Base-by-base conservation (phyloP, 2,329 filamentous ascomycete genomes). In the Pestalotiopsis sp. region DNA sequence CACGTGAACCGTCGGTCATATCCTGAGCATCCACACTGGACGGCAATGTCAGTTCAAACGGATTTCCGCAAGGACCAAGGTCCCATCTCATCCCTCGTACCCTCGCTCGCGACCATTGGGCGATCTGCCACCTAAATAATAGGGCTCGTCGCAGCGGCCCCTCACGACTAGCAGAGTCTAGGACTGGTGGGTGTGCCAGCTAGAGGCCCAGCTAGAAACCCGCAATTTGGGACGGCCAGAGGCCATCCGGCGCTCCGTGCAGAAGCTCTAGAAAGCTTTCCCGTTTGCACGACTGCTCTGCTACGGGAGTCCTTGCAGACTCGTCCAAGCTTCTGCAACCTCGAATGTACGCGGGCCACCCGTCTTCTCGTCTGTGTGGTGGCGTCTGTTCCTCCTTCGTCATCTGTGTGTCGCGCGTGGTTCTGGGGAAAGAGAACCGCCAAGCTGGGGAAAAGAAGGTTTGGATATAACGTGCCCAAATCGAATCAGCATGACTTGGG, bases 231-330 rank as follows among this genome's bases (percentile, higher is more conserved):
- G 38, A 45, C 17, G 25, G 60, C 31, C 25, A 38, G 14, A 67
- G 38, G 25, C 64, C 73, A 70, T 66, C 58, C 69, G 73, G 75
- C 68, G 75, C 72, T 65, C 75, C 72, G 74, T 75, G 73, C 76
- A 72, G 70, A 75, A 75, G 73, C 73, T 76, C 72, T 70, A 38
- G 27, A 65, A 39, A 36, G 38, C 39, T 39, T 49, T 39, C 17
- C 39, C n/a, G 27, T 49, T 27, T 38, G 57, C 25, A 38, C 23
- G n/a, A 23, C 38, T 36, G 23, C 38, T 52, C 31, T 9, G 6
- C 14, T 12, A 27, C 62, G 14, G 38, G 17, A 45, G 39, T 36
- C 62, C 36, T 25, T 56, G 23, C 60, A 25, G 23, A 23, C n/a
- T 63, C 60, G 20, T 45, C 60, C 57, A 14, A 60, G 45, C 45